Conservation (phyloP, 805 yeast species). For the Osmozyma mogii region DNA sequence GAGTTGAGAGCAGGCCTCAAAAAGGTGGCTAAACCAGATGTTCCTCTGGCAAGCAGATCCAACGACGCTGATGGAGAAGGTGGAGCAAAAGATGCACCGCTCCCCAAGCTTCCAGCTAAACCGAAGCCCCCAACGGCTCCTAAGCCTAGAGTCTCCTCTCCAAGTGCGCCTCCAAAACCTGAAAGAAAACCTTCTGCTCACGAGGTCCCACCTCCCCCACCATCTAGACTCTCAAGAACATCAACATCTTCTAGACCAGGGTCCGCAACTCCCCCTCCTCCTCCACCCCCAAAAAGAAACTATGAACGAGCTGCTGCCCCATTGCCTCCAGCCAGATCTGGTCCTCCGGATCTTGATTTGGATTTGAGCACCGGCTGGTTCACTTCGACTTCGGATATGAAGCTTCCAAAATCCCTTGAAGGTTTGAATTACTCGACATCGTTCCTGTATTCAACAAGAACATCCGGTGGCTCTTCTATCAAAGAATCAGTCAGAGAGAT, state of each 20-base stretch:
- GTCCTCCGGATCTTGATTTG: constrained; percentile 32
- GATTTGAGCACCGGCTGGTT: constrained; percentile 43
- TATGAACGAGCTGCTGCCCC: constrained; percentile 14
- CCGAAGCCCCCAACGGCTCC: constrained; percentile 3
- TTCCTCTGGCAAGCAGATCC: too few species aligned
- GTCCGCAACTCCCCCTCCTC: constrained; percentile 15
- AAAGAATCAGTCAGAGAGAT: constrained; percentile 17
- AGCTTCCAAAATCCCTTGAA: constrained; percentile 31
- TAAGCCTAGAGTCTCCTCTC: constrained; percentile 3
- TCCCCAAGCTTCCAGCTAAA: constrained; percentile 4
- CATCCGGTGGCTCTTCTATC: constrained; percentile 5
- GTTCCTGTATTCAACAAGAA: constrained; percentile 8
- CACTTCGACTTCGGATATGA: constrained; percentile 17
- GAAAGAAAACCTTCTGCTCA: constrained; percentile 1
- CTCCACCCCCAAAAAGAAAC: constrained; percentile 27
- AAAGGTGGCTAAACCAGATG: too few species aligned
- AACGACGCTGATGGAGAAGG: too few species aligned
- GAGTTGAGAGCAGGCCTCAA: too few species aligned
- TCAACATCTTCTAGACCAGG: constrained; percentile 9
- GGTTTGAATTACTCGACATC: constrained; percentile 27
- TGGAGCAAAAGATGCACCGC: too few species aligned
- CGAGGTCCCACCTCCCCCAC: constrained; percentile 15
- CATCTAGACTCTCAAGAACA: constrained; percentile 26
- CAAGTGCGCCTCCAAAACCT: constrained; percentile 7
- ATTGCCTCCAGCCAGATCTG: constrained; percentile 10